Evolutionary conservation across 345 rosid species (phyloP).

Genomic region (Citrus reticulata): DNA sequence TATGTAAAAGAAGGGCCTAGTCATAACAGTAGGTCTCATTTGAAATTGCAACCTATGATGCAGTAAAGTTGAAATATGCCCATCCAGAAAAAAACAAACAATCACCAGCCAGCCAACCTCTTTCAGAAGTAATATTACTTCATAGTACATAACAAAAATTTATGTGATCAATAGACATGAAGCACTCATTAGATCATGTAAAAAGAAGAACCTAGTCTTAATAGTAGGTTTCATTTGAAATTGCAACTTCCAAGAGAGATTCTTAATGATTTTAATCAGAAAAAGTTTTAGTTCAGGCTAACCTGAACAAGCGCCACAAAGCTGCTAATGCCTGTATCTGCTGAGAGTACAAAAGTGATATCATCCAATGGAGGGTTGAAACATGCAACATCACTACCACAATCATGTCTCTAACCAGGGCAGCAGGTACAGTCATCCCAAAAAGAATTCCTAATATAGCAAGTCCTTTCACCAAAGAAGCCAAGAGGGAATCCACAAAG

Average conservation of each 20-base stretch:
- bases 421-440: constrained; percentile 70
- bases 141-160: background rate
- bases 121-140: background rate
- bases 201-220: background rate
- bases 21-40: background rate
- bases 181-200: background rate
- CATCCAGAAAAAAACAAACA: no score
- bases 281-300: constrained; percentile 7
- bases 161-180: background rate
- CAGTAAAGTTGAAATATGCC: no score
- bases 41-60: no score
- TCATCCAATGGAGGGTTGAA: constrained; percentile 63
- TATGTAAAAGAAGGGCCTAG: background rate
- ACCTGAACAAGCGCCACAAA: constrained; percentile 94
- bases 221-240: background rate
- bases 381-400: constrained; percentile 59
- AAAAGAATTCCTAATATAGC: constrained; percentile 65
- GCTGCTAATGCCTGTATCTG: constrained; percentile 87
- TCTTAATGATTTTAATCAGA: background rate
- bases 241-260: background rate
- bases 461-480: constrained; percentile 53
- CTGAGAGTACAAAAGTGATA: constrained; percentile 65
- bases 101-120: background rate
- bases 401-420: constrained; percentile 61
- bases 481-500: constrained; percentile 46